Conservation (phyloP, 768 basidiomycete genomes). For the Lentinus tigrinus region DNA sequence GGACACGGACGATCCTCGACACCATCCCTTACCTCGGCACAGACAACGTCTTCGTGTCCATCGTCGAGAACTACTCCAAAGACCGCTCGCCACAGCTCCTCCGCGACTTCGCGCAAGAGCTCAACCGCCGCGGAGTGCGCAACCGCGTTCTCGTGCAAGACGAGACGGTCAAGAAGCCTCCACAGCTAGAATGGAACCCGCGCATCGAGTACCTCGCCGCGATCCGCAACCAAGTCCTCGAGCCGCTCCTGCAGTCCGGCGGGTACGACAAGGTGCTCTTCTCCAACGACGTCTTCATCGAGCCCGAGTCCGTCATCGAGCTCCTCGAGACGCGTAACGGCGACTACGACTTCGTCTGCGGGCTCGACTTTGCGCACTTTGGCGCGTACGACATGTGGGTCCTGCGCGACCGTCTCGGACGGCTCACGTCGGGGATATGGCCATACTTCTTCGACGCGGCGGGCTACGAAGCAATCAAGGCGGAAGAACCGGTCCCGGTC, state of each 20-base stretch:
- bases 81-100: slow-evolving; percentile 35
- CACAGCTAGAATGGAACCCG: slow-evolving; percentile 27
- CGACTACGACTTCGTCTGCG: slow-evolving; percentile 44
- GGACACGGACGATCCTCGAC: slow-evolving; percentile 35
- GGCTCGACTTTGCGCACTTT: slow-evolving; percentile 36
- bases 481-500: slow-evolving; percentile 41
- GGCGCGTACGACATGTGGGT: slow-evolving; percentile 40
- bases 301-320: slow-evolving; percentile 40
- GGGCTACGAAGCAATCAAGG: slow-evolving; percentile 34
- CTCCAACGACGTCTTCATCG: slow-evolving; percentile 42
- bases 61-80: slow-evolving; percentile 39
- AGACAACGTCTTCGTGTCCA: slow-evolving; percentile 41
- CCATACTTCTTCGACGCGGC: slow-evolving; percentile 43
- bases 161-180: slow-evolving; percentile 23
- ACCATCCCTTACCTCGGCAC: slow-evolving; percentile 39
- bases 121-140: slow-evolving; percentile 25
- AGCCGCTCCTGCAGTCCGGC: slow-evolving; percentile 37
- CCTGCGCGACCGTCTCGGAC: slow-evolving; percentile 34
- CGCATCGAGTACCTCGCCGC: slow-evolving; percentile 39
- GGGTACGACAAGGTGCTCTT: slow-evolving; percentile 41
- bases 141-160: slow-evolving; percentile 32
- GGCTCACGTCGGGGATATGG: slow-evolving; percentile 33
- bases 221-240: slow-evolving; percentile 41
- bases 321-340: slow-evolving; percentile 37
- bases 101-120: slow-evolving; percentile 23